These are phyloP conservation scores for Mycosarcoma mackinlayi DNA, from an alignment of 1,284 basidiomycete genomes.

Conservation along the genomic window DNA sequence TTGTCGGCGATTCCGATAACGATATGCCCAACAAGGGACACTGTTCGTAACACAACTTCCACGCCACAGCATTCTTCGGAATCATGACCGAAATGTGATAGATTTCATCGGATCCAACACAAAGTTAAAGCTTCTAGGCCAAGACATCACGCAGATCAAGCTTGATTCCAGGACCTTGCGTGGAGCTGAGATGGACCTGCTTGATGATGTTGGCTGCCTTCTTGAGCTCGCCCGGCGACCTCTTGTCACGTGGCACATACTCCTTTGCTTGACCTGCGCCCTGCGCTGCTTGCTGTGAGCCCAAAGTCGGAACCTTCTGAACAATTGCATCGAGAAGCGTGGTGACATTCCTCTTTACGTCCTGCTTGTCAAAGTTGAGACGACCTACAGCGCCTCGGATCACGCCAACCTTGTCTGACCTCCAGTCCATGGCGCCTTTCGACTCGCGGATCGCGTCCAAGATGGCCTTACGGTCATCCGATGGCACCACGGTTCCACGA, in stretches of 20 bases:
- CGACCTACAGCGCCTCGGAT: slow-evolving; percentile 77
- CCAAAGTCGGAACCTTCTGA: slow-evolving; percentile 52
- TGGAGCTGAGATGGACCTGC: slow-evolving; percentile 83
- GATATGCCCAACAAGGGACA: too few species aligned
- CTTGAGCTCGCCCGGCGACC: slow-evolving; percentile 45
- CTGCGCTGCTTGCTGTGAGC: slow-evolving; percentile 33
- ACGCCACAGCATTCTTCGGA: background rate
- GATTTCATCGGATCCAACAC: too few species aligned
- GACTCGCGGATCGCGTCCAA: slow-evolving; percentile 78
- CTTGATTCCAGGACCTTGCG: slow-evolving; percentile 87
- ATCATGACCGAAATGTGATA: too few species aligned
- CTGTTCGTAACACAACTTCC: too few species aligned
- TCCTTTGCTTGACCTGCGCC: slow-evolving; percentile 36
- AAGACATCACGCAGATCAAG: slow-evolving; percentile 61
- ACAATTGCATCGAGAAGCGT: slow-evolving; percentile 80
- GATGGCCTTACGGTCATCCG: slow-evolving; percentile 77
- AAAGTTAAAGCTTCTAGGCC: too few species aligned
- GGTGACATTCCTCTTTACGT: slow-evolving; percentile 82
- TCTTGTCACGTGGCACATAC: slow-evolving; percentile 19
- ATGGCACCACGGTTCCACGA: slow-evolving; percentile 86
- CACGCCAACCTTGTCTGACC: slow-evolving; percentile 85
- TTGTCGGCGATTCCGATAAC: background rate
- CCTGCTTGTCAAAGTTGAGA: slow-evolving; percentile 75
- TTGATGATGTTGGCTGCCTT: slow-evolving; percentile 55
- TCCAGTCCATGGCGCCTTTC: slow-evolving; percentile 89